These are phyloP conservation scores for Aspergillus sclerotiicarbonarius DNA, from an alignment of 495 filamentous ascomycete species.

Conservation along the genomic window DNA sequence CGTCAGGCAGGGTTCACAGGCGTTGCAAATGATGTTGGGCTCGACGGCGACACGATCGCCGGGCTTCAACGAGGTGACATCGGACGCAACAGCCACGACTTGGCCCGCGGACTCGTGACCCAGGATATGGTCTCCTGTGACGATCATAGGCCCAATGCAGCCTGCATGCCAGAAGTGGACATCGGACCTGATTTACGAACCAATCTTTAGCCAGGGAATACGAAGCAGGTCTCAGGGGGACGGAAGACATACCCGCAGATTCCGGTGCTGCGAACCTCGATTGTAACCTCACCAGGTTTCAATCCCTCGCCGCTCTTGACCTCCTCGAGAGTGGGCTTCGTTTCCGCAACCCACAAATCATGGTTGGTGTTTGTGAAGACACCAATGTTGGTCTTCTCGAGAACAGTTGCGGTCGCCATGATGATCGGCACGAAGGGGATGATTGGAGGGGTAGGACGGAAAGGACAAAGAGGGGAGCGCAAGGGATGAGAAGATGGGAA, in stretches of 20 bases:
- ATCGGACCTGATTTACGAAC: constrained; percentile 61
- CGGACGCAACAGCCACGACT: constrained; percentile 74
- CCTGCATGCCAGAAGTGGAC: constrained; percentile 96
- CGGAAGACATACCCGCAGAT: constrained; percentile 73
- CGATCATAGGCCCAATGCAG: constrained; percentile 92
- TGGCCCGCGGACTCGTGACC: constrained; percentile 90
- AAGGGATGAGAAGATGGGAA: constrained; percentile 9
- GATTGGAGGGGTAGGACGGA: background rate
- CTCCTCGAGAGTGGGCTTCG: constrained; percentile 70
- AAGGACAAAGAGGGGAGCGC: constrained; percentile 10
- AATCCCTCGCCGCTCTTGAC: constrained; percentile 68
- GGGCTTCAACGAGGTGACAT: constrained; percentile 67
- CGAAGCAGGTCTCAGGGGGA: background rate
- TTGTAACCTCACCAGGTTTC: constrained; percentile 75
- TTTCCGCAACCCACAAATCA: constrained; percentile 83
- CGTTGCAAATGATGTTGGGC: constrained; percentile 85
- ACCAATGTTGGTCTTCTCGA: constrained; percentile 81
- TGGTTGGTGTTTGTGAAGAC: constrained; percentile 93
- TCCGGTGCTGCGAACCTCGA: constrained; percentile 84
- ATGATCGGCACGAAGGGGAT: constrained; percentile 2
- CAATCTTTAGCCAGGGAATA: constrained; percentile 12
- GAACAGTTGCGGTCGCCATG: constrained; percentile 39
- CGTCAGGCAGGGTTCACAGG: constrained; percentile 84
- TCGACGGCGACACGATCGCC: constrained; percentile 90
- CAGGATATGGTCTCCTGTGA: constrained; percentile 80